These are phyloP conservation scores for Microcos paniculata DNA, from an alignment of 345 rosid species.

Conservation along the genomic window DNA sequence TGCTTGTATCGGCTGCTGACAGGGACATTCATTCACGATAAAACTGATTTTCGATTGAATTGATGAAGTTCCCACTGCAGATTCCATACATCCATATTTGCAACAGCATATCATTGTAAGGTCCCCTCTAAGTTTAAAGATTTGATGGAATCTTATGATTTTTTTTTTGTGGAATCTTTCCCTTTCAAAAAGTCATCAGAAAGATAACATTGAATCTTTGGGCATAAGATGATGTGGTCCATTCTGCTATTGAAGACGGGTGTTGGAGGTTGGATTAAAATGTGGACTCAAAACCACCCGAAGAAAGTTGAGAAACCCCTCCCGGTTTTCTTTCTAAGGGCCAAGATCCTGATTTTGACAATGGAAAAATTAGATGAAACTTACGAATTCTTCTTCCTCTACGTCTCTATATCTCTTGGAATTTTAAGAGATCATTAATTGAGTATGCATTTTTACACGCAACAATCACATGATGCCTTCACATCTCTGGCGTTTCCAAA, in stretches of 20 bases:
- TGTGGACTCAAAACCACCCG: constrained; percentile 10
- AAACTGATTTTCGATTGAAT: constrained; percentile 6
- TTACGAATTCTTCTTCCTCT: neutral
- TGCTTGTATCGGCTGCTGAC: neutral
- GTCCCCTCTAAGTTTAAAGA: constrained; percentile 10
- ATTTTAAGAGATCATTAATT: neutral
- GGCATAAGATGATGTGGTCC: constrained; percentile 27
- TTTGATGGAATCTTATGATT: constrained; percentile 16
- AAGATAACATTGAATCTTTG: constrained; percentile 27
- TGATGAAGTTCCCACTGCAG: neutral
- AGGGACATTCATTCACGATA: neutral
- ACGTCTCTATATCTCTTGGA: neutral
- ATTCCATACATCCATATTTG: neutral
- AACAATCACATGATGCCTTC: neutral
- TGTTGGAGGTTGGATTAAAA: constrained; percentile 4
- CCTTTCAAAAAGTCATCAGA: neutral
- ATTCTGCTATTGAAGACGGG: neutral
- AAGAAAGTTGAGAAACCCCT: constrained; percentile 17
- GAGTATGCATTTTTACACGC: neutral
- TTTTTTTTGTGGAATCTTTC: neutral
- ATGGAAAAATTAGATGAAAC: neutral
- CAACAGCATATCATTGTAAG: neutral
- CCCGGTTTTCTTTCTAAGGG: neutral
- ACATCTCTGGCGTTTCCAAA: neutral
- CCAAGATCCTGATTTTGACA: constrained; percentile 22